Evolutionary conservation across 208 protist species (phyloP).

Genomic region (Porcisia hertigi): DNA sequence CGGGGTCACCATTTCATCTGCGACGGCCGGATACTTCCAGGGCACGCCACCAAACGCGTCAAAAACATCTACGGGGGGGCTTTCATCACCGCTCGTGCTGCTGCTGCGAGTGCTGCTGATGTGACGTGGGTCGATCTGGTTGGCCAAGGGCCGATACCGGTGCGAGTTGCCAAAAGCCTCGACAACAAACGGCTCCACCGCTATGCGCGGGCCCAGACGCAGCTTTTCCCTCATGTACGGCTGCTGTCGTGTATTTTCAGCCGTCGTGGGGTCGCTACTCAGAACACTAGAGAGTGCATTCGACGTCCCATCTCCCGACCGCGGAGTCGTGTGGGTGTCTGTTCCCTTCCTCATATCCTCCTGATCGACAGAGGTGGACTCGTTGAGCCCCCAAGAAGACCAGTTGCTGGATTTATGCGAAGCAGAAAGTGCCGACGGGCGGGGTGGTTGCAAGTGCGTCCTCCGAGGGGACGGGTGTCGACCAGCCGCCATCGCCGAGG

Average conservation of each 20-base stretch:
- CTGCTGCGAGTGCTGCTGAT: not conserved
- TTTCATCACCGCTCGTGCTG: not conserved
- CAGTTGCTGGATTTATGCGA: not conserved
- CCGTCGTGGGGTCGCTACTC: not conserved
- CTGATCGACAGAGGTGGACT: not conserved
- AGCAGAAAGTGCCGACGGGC: no score
- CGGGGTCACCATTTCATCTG: constrained; percentile 19
- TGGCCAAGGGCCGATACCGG: constrained; percentile 17
- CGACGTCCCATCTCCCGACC: not conserved
- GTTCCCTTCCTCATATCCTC: not conserved
- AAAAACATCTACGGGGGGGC: not conserved
- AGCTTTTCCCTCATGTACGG: constrained; percentile 6
- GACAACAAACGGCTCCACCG: constrained; percentile 13
- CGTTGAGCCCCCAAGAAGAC: not conserved
- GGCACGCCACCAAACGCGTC: constrained; percentile 5
- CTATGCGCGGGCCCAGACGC: constrained; percentile 19
- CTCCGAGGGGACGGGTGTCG: not conserved
- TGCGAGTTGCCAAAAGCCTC: constrained; percentile 21
- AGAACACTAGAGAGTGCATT: not conserved
- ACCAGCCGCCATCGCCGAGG: not conserved
- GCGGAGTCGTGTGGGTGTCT: not conserved
- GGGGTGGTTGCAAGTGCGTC: not conserved
- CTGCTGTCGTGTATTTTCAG: not conserved
- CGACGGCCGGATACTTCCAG: constrained; percentile 10
- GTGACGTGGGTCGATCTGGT: not conserved